Evolutionary conservation across 148 eudicot species (phyloP), one percentile per base, ranked within the genome.

Genomic region (Rhododendron williamsianum): DNA sequence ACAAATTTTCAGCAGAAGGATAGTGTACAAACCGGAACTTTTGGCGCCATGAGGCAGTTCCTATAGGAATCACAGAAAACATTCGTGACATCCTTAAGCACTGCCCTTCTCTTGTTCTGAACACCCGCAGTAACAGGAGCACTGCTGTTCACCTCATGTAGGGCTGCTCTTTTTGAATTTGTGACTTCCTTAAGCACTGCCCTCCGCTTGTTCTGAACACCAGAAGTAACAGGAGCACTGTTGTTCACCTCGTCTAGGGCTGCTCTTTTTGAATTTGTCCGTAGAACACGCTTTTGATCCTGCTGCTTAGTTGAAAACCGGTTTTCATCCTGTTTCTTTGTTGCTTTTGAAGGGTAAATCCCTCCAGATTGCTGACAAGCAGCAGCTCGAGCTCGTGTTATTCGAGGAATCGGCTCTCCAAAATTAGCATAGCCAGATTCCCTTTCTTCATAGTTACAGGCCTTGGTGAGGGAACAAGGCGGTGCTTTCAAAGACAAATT

Each of bases 331-430:
- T 85, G 87, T 88, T 78, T 74, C 81, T 85, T 88, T 80, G 84
- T 45, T 54, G 12, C 56, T 38, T 85, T 83, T 60, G 76, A 54
- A 71, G 43, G 43, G 12, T 41, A 13, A 52, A 80, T 30, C 27
- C 86, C 87, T 72, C 88, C 89, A 45, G 89, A 83, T 63, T 91
- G 80, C 43, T 86, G 90, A 84, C 77, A 87, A 74, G 87, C 88
- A 84, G 93, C 93, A 43, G 96, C 95, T 76, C 92, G 89, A 86
- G 96, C 91, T 89, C 95, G 80, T 81, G 96, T 94, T 76, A 94
- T 73, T 67, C 95, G 94, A 85, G 82, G 85, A 83, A 87, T 86
- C 41, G 92, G 89, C 89, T 80, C 89, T 82, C 85, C 90, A 84
- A 81, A 82, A 46, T 84, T 87, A 87, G 87, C 80, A 73, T 80